phyloP scores from a whole-genome alignment of 2,329 filamentous ascomycete genomes.

The Pseudonectria foliicola region DNA sequence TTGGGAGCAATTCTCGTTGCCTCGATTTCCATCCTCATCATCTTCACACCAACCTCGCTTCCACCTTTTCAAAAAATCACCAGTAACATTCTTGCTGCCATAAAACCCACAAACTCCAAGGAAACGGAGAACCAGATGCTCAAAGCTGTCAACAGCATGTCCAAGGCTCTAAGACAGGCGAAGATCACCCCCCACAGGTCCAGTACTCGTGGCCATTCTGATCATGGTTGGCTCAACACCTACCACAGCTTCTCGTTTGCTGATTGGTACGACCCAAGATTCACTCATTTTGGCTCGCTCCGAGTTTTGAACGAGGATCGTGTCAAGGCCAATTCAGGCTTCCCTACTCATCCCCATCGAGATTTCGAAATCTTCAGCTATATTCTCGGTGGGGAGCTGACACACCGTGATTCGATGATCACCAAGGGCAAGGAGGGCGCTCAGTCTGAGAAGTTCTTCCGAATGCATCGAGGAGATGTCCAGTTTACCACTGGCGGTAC shows the following conservation, averaged over 20 bases:
- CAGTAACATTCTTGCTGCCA: constrained; percentile 10
- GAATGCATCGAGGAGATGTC: constrained; percentile 72
- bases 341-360: constrained; percentile 77
- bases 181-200: constrained; percentile 72
- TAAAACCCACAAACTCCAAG: constrained; percentile 7
- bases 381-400: constrained; percentile 77
- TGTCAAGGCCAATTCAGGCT: constrained; percentile 65
- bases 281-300: constrained; percentile 65
- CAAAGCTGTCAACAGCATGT: constrained; percentile 44
- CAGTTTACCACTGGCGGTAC: constrained; percentile 88
- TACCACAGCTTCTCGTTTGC: constrained; percentile 86
- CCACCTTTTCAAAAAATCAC: constrained; percentile 16
- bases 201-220: constrained; percentile 62
- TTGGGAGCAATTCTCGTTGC: constrained; percentile 29
- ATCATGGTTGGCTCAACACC: constrained; percentile 83
- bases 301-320: constrained; percentile 87
- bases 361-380: constrained; percentile 90
- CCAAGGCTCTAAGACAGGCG: constrained; percentile 56
- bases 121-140: constrained; percentile 21
- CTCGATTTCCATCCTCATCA: constrained; percentile 31
- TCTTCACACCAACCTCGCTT: constrained; percentile 21
- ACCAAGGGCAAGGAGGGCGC: constrained; percentile 57
- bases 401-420: constrained; percentile 81
- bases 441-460: constrained; percentile 56
- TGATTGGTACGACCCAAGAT: constrained; percentile 58